Conservation (phyloP, 306 rosid genomes). For the Gastrolobium bilobum region DNA sequence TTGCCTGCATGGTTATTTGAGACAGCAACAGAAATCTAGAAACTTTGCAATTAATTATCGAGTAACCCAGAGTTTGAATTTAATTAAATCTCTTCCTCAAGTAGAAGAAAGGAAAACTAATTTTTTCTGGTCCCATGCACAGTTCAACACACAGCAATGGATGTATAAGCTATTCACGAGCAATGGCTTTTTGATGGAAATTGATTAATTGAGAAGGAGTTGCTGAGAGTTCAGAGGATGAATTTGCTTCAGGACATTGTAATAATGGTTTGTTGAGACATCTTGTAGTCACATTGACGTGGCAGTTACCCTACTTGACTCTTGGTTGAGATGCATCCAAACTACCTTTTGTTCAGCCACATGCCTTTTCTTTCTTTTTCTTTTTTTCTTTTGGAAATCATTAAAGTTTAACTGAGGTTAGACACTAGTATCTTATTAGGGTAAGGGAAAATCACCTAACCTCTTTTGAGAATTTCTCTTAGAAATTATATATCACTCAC, state of each 20-base stretch:
- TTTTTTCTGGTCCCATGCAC: constrained; percentile 32
- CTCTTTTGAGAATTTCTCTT: too few species aligned
- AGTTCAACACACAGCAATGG: constrained; percentile 61
- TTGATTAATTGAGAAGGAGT: constrained; percentile 55
- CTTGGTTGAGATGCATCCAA: too few species aligned
- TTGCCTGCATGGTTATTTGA: constrained; percentile 70
- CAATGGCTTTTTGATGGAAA: constrained; percentile 69
- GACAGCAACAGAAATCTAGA: constrained; percentile 58
- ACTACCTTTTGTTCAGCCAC: too few species aligned
- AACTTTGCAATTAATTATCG: constrained; percentile 38
- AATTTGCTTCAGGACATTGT: constrained; percentile 50
- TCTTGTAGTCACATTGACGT: too few species aligned
- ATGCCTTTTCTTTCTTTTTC: too few species aligned
- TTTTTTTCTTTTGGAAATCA: too few species aligned
- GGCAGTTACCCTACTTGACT: too few species aligned
- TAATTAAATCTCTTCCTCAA: constrained; percentile 6
- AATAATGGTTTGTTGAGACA: constrained; percentile 46
- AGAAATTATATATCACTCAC: too few species aligned
- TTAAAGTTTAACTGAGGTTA: too few species aligned
- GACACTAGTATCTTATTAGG: too few species aligned
- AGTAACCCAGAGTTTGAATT: background rate
- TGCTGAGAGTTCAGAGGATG: constrained; percentile 57
- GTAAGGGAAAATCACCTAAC: too few species aligned
- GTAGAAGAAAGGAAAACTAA: constrained; percentile 10
- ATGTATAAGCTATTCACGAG: constrained; percentile 67